phyloP scores from a whole-genome alignment of 2,329 filamentous ascomycete species.

The Scedosporium dehoogii region DNA sequence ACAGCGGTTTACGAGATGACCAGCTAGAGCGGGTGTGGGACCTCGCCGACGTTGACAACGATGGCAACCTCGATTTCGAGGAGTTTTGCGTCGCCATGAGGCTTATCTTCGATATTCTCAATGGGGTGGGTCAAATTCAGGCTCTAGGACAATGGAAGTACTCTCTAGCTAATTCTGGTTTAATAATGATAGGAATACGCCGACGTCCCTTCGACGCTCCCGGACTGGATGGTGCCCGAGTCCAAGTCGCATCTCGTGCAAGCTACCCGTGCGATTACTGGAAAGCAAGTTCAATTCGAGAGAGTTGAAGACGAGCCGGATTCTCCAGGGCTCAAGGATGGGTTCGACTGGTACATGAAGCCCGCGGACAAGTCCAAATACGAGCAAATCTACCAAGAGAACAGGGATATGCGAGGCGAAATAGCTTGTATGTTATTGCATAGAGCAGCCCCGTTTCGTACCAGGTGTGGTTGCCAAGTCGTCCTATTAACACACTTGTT shows the following conservation, averaged over 20 bases:
- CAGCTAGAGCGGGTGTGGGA: conserved; percentile 98
- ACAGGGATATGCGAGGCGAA: conserved; percentile 78
- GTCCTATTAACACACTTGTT: background rate
- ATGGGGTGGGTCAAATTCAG: conserved; percentile 50
- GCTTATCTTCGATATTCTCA: conserved; percentile 92
- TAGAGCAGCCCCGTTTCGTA: background rate
- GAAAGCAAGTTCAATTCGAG: conserved; percentile 75
- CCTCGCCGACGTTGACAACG: conserved; percentile 90
- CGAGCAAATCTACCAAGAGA: conserved; percentile 93
- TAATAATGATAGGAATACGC: conserved; percentile 58
- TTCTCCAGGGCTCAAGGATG: conserved; percentile 77
- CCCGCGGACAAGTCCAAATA: conserved; percentile 87
- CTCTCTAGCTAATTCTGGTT: background rate
- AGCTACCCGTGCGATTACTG: conserved; percentile 68
- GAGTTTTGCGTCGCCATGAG: conserved; percentile 99
- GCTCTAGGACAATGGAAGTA: background rate
- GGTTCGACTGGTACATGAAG: conserved; percentile 99
- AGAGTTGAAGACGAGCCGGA: conserved; percentile 76
- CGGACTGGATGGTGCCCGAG: conserved; percentile 95
- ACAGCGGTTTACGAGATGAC: conserved; percentile 51
- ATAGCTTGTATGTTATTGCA: conserved; percentile 52
- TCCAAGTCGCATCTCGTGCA: conserved; percentile 87
- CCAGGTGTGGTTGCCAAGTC: background rate
- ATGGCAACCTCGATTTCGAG: conserved; percentile 96
- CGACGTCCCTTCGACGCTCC: conserved; percentile 76